Conservation (phyloP, 345 rosid genomes). For the Balakata baccata region DNA sequence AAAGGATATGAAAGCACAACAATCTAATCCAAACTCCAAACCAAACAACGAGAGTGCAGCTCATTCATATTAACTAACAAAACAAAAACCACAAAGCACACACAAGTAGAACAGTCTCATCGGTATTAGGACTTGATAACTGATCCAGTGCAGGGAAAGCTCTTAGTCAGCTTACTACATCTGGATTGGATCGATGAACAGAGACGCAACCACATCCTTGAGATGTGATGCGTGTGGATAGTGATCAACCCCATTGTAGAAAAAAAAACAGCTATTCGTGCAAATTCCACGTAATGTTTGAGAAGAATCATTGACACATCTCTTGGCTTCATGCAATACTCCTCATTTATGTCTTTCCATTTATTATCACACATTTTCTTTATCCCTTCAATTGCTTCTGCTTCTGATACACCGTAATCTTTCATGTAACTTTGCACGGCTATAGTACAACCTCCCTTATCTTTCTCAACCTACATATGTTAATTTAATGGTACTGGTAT, state of each 20-base stretch:
- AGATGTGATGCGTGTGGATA: not conserved
- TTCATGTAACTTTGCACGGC: constrained; percentile 7
- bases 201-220: not conserved
- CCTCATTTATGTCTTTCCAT: constrained; percentile 19
- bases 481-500: no score
- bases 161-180: no score
- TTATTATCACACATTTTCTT: not conserved
- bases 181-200: constrained; percentile 7
- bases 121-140: no score
- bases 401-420: constrained; percentile 6
- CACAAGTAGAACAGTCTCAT: no score
- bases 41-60: no score
- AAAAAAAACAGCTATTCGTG: not conserved
- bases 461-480: not conserved
- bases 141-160: no score
- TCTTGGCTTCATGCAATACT: constrained; percentile 14
- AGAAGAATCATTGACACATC: not conserved
- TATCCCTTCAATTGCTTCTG: not conserved
- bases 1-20: no score
- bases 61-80: no score
- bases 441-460: not conserved
- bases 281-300: not conserved
- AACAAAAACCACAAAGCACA: no score
- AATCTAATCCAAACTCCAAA: no score
- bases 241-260: not conserved